Conservation (phyloP, 257 asterid species). For the Galeopsis tetrahit region DNA sequence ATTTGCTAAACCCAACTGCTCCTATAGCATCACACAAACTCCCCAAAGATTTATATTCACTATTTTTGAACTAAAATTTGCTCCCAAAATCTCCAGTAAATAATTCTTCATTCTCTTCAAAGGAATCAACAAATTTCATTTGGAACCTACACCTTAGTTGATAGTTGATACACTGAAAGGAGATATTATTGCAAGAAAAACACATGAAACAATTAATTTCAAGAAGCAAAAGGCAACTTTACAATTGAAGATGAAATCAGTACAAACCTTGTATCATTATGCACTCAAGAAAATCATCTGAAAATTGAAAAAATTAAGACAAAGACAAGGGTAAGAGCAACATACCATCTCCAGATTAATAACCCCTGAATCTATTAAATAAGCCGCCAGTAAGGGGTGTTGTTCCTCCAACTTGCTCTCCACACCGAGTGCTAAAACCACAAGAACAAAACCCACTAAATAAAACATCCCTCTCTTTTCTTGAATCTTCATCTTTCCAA, state of each 20-base stretch:
- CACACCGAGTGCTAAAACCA: slow-evolving; percentile 47
- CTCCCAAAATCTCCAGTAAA: not conserved
- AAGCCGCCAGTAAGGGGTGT: slow-evolving; percentile 45
- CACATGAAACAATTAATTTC: not conserved
- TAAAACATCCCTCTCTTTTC: slow-evolving; percentile 45
- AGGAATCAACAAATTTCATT: not conserved
- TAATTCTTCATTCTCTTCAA: not conserved
- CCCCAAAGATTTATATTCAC: not conserved
- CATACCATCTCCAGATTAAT: slow-evolving; percentile 61
- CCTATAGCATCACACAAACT: slow-evolving; percentile 20
- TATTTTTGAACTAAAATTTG: slow-evolving; percentile 7
- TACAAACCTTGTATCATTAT: not conserved
- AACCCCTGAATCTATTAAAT: slow-evolving; percentile 50
- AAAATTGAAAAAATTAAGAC: slow-evolving; percentile 15
- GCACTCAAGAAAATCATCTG: slow-evolving; percentile 10
- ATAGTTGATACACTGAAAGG: not conserved
- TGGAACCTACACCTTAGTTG: not conserved
- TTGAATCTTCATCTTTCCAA: slow-evolving; percentile 52
- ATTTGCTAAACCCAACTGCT: slow-evolving; percentile 23
- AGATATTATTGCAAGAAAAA: not conserved
- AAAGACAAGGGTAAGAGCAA: slow-evolving; percentile 26
- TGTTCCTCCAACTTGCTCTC: slow-evolving; percentile 49
- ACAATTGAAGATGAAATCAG: slow-evolving; percentile 6
- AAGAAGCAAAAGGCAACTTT: not conserved
- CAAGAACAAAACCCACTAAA: slow-evolving; percentile 45